Base-by-base conservation (phyloP, 768 basidiomycete genomes). In the Pholiota molesta region DNA sequence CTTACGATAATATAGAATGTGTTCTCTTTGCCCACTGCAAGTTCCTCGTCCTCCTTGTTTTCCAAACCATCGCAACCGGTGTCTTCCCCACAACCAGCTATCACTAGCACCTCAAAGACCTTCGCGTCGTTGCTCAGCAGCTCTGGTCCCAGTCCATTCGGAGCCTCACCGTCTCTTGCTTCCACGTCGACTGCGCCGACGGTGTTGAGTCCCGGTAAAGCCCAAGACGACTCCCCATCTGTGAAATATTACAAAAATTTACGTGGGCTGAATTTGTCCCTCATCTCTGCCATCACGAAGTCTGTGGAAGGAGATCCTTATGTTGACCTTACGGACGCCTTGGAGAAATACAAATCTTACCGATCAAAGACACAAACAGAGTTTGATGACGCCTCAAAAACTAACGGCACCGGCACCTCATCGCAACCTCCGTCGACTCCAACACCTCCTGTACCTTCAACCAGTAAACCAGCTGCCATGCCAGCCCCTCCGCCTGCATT, bases 221-320 rank as follows among this genome's bases (percentile, higher is more conserved):
- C 60, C 19, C 47, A 65, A 58, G 65, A 64, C 65, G 75, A 65
- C 63, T 73, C 64, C n/a, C 69, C 73, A 39, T 68, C 75, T 33
- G 66, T 67, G 16, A 83, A 84, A 56, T 91, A 88, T 69, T 91
- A 86, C 75, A 83, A 77, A 42, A 83, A 86, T 26, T 81, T 93
- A n/a, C 86, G 91, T 37, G 91, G 90, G 14, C 79, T 93, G 44
- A 93, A 93, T 68, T 73, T 82, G 35, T 90, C 89, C 2, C 77
- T 92, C 62, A 70, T 89, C 23, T 76, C 81, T n/a, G 80, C 83
- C 14, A 71, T 91, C 57, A 78, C 83, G 31, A 81, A 83, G 61
- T 82, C 84, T 21, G 77, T 90, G 21, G 84, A 89, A 53, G 76
- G 81, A 16, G 90, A 93, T 73, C 88, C 91, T 2, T 92, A 92